Evolutionary conservation across 139 green algal species (phyloP).

Genomic region (Micromonas commoda): DNA sequence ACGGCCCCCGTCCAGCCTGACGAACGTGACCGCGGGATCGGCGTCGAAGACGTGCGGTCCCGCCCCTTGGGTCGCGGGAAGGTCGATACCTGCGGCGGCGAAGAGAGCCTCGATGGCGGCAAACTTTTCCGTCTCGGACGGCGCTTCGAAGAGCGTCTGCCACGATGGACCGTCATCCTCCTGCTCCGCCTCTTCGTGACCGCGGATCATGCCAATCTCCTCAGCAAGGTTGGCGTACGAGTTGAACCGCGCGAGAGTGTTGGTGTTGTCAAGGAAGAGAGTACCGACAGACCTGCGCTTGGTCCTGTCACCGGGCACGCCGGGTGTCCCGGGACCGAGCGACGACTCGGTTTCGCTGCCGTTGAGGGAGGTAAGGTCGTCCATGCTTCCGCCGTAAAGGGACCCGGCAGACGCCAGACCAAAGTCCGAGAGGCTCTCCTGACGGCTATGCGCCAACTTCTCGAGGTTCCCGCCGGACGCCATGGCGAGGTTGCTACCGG

Average conservation of each 20-base stretch:
- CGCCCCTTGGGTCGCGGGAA: neutral
- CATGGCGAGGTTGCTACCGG: too few relatives aligned
- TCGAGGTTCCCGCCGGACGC: too few relatives aligned
- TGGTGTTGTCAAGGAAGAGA: conserved; percentile 8
- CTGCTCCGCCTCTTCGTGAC: neutral
- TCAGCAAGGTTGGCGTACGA: conserved; percentile 8
- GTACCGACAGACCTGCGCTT: neutral
- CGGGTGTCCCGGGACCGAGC: too few relatives aligned
- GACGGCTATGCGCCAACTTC: neutral
- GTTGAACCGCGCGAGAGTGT: conserved; percentile 15
- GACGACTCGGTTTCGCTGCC: too few relatives aligned
- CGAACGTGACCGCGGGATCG: neutral
- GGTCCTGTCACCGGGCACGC: too few relatives aligned
- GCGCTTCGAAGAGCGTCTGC: neutral
- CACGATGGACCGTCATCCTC: neutral
- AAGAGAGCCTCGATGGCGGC: conserved; percentile 14
- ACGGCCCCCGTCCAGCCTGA: neutral
- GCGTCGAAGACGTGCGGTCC: neutral
- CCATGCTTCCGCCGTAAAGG: neutral
- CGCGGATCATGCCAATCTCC: neutral
- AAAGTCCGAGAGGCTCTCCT: neutral
- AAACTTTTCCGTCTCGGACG: conserved; percentile 2
- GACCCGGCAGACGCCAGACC: neutral
- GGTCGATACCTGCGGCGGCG: neutral
- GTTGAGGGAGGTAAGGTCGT: too few relatives aligned